These are phyloP conservation scores for Knoxia roxburghii DNA, from an alignment of 257 asterid genomes.

Conservation along the genomic window DNA sequence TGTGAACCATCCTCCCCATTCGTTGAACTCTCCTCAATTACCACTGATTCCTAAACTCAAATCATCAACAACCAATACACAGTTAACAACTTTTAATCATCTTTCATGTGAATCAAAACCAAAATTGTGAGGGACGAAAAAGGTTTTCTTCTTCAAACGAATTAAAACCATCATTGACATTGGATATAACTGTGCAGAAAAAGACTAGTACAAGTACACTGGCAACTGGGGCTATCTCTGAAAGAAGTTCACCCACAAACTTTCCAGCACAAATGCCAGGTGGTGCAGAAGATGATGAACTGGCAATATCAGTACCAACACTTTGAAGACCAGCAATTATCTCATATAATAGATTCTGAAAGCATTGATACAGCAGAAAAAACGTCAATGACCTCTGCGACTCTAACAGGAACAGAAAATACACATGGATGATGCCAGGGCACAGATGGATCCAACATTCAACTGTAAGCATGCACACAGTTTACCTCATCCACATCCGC, in stretches of 20 bases:
- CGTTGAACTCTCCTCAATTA: slow-evolving; percentile 39
- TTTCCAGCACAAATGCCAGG: slow-evolving; percentile 49
- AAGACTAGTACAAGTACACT: slow-evolving; percentile 34
- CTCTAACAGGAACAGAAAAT: not conserved
- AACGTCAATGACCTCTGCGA: not conserved
- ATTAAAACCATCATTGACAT: not conserved
- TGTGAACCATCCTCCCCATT: slow-evolving; percentile 36
- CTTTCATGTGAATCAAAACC: not conserved
- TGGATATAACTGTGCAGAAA: slow-evolving; percentile 7
- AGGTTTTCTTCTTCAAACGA: not conserved
- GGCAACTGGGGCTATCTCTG: slow-evolving; percentile 60
- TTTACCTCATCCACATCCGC: slow-evolving; percentile 69
- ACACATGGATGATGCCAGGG: not conserved
- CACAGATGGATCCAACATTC: slow-evolving; percentile 2
- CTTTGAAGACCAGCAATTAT: slow-evolving; percentile 74
- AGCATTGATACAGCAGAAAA: slow-evolving; percentile 17
- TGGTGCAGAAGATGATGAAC: slow-evolving; percentile 84
- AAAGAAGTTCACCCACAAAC: slow-evolving; percentile 64
- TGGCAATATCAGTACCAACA: slow-evolving; percentile 57
- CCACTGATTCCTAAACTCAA: slow-evolving; percentile 59
- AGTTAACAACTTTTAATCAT: not conserved
- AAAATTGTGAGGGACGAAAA: not conserved
- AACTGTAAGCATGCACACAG: slow-evolving; percentile 11
- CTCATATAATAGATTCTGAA: slow-evolving; percentile 68
- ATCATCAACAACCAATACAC: slow-evolving; percentile 6